Base-by-base conservation (phyloP, 768 basidiomycete species). In the Strobilomyces echinocephalus region DNA sequence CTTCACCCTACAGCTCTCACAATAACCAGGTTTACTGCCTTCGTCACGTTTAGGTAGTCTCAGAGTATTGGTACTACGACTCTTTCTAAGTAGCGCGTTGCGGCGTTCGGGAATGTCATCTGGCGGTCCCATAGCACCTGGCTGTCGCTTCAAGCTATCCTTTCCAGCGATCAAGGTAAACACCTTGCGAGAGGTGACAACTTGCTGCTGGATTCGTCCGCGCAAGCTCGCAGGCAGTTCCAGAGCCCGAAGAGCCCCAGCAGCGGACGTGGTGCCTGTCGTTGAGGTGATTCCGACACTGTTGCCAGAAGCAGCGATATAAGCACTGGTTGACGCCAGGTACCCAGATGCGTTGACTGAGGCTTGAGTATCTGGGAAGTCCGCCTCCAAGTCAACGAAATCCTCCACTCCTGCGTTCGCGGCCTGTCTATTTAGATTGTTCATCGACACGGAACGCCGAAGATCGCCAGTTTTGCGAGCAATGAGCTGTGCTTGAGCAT, bases 231-330 rank as follows among this genome's bases (percentile, higher is more conserved):
- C 67, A 5, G 87, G 78, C 30, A 87, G 67, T 36, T 81, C 76
- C 40, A 76, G 58, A 38, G 72, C 75, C 47, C 79, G 74, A 33
- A 76, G 69, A 4, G 75, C 61, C 28, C 63, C 60, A 3, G 79
- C 72, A 11, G 79, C 81, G 7, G 89, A 89, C 1, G 89, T 90
- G 5, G 93, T 95, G 1, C 90, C 92, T 36, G 89, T 87, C 21
- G 87, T 88, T 3, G 94, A 97, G 1, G 95, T 94, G 63, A 98
- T 85, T 36, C 82, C 79, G 43, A 97, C 93, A 57, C 90, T 94
- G 72, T 99, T 98, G 7, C 95, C 95, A 8, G 95, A 97, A 2
- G 95, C 95, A 35, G 93, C 92, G 52, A 90, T 78, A 66, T 93
- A 92, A 12, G 76, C 78, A 31, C 76, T 72, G 1, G 70, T 70